Base-by-base conservation (phyloP, 148 eudicot species). In the Spergularia bocconei region DNA sequence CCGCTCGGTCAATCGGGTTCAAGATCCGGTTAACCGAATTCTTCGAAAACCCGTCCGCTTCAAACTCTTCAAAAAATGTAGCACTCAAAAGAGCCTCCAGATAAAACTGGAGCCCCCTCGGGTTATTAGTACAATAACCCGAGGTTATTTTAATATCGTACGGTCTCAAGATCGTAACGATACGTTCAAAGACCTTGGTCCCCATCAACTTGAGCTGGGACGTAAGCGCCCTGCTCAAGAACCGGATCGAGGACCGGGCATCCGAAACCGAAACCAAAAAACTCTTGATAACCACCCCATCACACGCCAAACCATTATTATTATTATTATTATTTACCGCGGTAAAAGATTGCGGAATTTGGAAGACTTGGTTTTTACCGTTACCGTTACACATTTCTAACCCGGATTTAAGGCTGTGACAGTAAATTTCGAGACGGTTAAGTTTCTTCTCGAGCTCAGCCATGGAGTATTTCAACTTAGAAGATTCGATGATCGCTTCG, bases 381-480 rank as follows among this genome's bases (percentile, higher is more conserved):
- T 41, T 82, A 57, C 77, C 76, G 56, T 75, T 79, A 55, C 92
- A 85, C 11, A 70, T 76, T 3, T 94, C 93, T 14, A 90, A 88
- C 9, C 88, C 90, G 0, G 93, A 89, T 75, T 92, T 90, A 70
- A 95, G 75, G 2, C 67, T 84, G 7, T 85, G 91, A 67, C 96
- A 92, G 56, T 95, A 88, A 11, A 86, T 36, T 67, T 95, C 97
- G 6, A 95, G 83, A 48, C 88, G 89, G 67, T 88, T 86, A 2
- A 95, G 90, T 74, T 95, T 92, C 58, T 85, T 89, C 82, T 95
- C 97, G 6, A 95, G 89, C 60, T 95, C 96, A 13, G 86, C 68
- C 83, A 95, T 86, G 75, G 97, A 84, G 78, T 83, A 78, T 36
- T 89, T 95, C 15, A 95, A 76, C 41, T 86, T 89, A 3, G 92